A percentile compares a stretch with the other conserved stretches of the same genome.
These are phyloP conservation scores for Petasospora fabianii DNA, from an alignment of 1,139 yeast species.

Conservation along the genomic window DNA sequence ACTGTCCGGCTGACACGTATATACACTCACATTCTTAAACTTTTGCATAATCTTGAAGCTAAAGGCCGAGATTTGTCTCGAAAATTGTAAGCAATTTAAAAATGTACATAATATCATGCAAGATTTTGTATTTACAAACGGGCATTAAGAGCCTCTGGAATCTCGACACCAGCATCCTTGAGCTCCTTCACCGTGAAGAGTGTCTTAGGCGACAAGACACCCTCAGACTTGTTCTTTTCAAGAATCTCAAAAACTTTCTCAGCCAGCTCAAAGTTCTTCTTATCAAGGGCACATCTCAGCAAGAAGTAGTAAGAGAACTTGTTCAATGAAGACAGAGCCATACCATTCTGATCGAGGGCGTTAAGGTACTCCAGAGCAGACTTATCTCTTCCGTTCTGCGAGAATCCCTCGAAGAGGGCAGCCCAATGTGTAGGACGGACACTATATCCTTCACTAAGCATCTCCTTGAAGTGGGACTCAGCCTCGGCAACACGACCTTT, in stretches of 20 bases:
- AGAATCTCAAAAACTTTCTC: conserved; percentile 39
- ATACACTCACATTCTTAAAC: too few relatives aligned
- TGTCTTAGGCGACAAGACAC: conserved; percentile 6
- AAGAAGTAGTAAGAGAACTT: conserved; percentile 55
- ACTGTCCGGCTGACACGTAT: too few relatives aligned
- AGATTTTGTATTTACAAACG: conserved; percentile 8
- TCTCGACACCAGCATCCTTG: conserved; percentile 9
- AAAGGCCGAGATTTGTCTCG: too few relatives aligned
- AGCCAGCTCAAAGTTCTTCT: conserved; percentile 34
- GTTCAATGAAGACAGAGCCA: conserved; percentile 42
- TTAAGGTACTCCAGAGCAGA: conserved; percentile 42
- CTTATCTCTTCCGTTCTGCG: conserved; percentile 33
- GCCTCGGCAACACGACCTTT: conserved; percentile 49
- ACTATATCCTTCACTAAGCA: conserved; percentile 36
- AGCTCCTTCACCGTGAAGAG: conserved; percentile 12
- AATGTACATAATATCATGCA: not conserved
- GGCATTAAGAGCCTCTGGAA: conserved; percentile 18
- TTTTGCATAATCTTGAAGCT: too few relatives aligned
- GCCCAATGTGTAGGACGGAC: conserved; percentile 53
- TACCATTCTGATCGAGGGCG: conserved; percentile 23
- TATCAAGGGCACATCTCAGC: conserved; percentile 41
- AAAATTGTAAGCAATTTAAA: not conserved
- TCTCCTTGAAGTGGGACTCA: conserved; percentile 43
- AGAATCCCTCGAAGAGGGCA: conserved; percentile 51
- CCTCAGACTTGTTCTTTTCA: conserved; percentile 16